Percentiles rank a stretch among this genome's conserved stretches.
phyloP scores from a whole-genome alignment of 2,329 filamentous ascomycete genomes.

The Cryphonectria parasitica region DNA sequence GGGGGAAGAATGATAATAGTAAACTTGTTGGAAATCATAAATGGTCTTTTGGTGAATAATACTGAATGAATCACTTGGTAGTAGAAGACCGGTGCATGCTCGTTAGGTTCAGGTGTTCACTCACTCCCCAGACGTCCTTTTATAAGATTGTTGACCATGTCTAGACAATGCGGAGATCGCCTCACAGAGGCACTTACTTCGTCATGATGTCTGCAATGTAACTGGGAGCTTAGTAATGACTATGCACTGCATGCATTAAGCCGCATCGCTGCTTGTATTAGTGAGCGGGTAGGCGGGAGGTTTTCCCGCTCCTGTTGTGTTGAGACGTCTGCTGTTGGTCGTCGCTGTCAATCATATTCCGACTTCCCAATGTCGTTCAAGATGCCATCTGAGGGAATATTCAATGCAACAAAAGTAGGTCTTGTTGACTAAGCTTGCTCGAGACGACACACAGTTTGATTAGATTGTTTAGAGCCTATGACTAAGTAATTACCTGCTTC shows the following conservation, averaged over 20 bases:
- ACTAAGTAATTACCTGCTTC: neutral
- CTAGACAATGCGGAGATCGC: neutral
- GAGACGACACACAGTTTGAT: neutral
- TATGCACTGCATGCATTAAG: neutral
- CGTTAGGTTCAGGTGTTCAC: neutral
- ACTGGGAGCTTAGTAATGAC: neutral
- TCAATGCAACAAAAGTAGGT: neutral
- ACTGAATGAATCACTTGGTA: neutral
- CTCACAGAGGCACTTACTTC: neutral
- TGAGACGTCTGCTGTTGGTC: neutral
- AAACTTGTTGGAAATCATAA: neutral
- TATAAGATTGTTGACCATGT: neutral
- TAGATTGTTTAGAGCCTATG: neutral
- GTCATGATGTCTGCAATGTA: neutral
- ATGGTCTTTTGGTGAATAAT: neutral
- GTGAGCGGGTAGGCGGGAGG: neutral
- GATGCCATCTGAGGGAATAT: neutral
- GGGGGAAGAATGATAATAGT: neutral
- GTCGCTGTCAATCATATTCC: neutral
- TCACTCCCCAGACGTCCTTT: neutral
- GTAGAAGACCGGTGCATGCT: neutral
- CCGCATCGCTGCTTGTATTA: neutral
- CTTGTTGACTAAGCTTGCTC: neutral
- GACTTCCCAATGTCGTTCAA: neutral
- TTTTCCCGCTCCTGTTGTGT: neutral